phyloP scores from a whole-genome alignment of 2,329 filamentous ascomycete species.

The Knoxdaviesia proteae region DNA sequence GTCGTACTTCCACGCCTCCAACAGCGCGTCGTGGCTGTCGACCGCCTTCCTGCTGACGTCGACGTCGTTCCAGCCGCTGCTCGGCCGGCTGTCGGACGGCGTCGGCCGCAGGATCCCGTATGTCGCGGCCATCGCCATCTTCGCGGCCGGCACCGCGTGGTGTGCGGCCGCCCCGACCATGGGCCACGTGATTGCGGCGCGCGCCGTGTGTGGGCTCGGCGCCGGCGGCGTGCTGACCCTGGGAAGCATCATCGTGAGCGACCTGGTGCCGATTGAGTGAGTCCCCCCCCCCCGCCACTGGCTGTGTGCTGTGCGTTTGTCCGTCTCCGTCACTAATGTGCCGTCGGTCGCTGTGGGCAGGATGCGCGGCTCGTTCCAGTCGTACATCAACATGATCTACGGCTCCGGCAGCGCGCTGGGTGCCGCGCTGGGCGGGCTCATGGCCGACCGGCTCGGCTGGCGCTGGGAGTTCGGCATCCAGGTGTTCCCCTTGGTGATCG shows the following conservation, averaged over 20 bases:
- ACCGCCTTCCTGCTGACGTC: slow-evolving; percentile 61
- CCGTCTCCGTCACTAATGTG: neutral
- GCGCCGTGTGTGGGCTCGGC: slow-evolving; percentile 51
- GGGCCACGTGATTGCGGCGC: slow-evolving; percentile 46
- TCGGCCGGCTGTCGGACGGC: slow-evolving; percentile 54
- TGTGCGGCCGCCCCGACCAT: slow-evolving; percentile 49
- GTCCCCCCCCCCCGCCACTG: slow-evolving; percentile 10
- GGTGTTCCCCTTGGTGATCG: slow-evolving; percentile 27
- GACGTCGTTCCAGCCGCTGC: slow-evolving; percentile 54
- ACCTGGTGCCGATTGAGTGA: slow-evolving; percentile 52
- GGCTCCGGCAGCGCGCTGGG: slow-evolving; percentile 38
- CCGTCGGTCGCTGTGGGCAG: slow-evolving; percentile 7
- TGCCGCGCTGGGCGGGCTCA: slow-evolving; percentile 46
- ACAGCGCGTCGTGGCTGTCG: slow-evolving; percentile 65
- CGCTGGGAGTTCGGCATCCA: slow-evolving; percentile 50
- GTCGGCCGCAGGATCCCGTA: slow-evolving; percentile 49
- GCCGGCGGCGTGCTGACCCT: slow-evolving; percentile 51
- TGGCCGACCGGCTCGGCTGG: slow-evolving; percentile 54
- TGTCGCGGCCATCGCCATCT: slow-evolving; percentile 39
- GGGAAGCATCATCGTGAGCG: slow-evolving; percentile 50
- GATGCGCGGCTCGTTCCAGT: slow-evolving; percentile 49
- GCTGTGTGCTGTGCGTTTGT: slow-evolving; percentile 2
- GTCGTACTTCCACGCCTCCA: slow-evolving; percentile 57
- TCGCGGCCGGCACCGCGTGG: slow-evolving; percentile 44
- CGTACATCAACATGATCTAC: slow-evolving; percentile 45